phyloP scores from a whole-genome alignment of 2,329 filamentous ascomycete genomes.

The Clarireedia monteithiana region DNA sequence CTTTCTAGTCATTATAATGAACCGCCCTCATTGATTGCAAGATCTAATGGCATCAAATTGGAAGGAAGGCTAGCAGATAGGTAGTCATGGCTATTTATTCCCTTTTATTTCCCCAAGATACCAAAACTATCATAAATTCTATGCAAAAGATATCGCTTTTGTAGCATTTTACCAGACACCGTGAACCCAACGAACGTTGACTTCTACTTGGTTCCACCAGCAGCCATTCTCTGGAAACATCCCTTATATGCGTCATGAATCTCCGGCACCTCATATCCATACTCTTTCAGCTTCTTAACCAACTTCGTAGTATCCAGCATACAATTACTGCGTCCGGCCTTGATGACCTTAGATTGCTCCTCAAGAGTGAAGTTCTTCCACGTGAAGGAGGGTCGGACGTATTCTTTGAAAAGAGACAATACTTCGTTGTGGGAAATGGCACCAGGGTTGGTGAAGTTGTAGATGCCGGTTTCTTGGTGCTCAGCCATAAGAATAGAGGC shows the following conservation, averaged over 20 bases:
- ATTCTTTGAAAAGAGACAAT: conserved; percentile 52
- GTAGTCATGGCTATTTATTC: too few species aligned
- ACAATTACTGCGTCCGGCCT: conserved; percentile 60
- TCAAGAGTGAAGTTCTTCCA: conserved; percentile 62
- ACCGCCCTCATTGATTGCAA: too few species aligned
- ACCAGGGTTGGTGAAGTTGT: conserved; percentile 65
- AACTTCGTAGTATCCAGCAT: conserved; percentile 56
- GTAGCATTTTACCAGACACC: not conserved
- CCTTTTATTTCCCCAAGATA: too few species aligned
- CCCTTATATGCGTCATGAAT: conserved; percentile 52
- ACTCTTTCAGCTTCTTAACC: conserved; percentile 50
- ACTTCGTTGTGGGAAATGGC: conserved; percentile 67
- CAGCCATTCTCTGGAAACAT: conserved; percentile 59
- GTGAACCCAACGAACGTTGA: too few species aligned
- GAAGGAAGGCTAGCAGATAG: too few species aligned
- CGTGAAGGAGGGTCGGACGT: conserved; percentile 50
- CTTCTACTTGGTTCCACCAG: conserved; percentile 41
- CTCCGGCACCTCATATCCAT: conserved; percentile 50
- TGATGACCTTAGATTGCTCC: conserved; percentile 60
- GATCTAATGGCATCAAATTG: too few species aligned
- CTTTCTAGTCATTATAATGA: too few species aligned
- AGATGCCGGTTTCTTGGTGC: conserved; percentile 53
- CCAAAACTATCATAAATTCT: not conserved
- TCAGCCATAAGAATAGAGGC: conserved; percentile 52
- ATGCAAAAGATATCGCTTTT: not conserved